Percentiles rank a stretch among this genome's conserved stretches.
These are phyloP conservation scores for Anthostomella pinea DNA, from an alignment of 2,329 filamentous ascomycete genomes.

Conservation along the genomic window DNA sequence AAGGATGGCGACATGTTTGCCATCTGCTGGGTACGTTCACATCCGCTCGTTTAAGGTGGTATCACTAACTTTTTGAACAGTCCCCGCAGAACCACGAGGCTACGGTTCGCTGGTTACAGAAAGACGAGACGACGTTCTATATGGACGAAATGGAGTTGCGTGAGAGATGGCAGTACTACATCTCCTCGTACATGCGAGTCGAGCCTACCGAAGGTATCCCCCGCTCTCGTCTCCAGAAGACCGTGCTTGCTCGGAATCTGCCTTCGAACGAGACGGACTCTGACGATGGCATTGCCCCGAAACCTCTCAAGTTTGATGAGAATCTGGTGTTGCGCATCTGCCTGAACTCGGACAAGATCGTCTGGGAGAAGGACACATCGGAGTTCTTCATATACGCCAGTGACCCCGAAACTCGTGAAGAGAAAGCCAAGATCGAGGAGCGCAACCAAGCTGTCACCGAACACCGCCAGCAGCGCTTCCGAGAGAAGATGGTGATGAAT, in stretches of 20 bases:
- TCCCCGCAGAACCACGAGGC: conserved; percentile 67
- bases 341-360: conserved; percentile 73
- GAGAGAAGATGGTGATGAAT: conserved; percentile 80
- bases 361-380: conserved; percentile 68
- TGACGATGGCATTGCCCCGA: conserved; percentile 61
- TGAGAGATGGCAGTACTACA: conserved; percentile 91
- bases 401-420: conserved; percentile 65
- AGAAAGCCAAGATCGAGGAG: conserved; percentile 58
- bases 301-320: conserved; percentile 61
- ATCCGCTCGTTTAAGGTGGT: conserved; percentile 3
- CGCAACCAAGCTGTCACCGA: conserved; percentile 53
- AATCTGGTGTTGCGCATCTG: conserved; percentile 71
- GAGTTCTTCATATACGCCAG: conserved; percentile 74
- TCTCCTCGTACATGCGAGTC: conserved; percentile 83
- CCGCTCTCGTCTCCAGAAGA: conserved; percentile 62
- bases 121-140: conserved; percentile 75
- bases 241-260: conserved; percentile 69
- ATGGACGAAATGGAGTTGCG: conserved; percentile 82
- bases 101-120: conserved; percentile 67
- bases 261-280: conserved; percentile 60
- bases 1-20: conserved; percentile 92
- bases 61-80: conserved; percentile 42
- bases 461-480: conserved; percentile 66
- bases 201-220: conserved; percentile 82
- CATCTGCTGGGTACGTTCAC: conserved; percentile 76